A percentile compares a stretch with the other conserved stretches of the same genome.
These are phyloP conservation scores for Lunasporangiospora selenospora DNA, from an alignment of 192 early-diverging fungal species.

Conservation along the genomic window DNA sequence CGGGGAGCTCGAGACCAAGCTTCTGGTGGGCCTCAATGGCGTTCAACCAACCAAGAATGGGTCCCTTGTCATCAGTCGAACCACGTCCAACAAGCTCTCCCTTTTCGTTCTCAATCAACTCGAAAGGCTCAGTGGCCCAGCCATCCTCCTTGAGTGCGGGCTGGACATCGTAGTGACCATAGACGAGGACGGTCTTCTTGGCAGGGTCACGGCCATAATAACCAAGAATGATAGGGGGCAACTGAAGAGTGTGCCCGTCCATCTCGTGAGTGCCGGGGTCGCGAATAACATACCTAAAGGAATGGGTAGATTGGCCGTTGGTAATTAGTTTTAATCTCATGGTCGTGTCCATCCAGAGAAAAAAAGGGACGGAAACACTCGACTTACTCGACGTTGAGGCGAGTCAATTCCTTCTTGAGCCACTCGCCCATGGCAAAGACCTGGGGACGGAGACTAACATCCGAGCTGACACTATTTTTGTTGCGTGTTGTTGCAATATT, in stretches of 20 bases:
- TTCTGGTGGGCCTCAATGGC: conserved; percentile 94
- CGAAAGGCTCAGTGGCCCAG: conserved; percentile 94
- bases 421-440: conserved; percentile 93
- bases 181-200: conserved; percentile 97
- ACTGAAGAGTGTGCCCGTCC: conserved; percentile 77
- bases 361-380: neutral
- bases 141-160: conserved; percentile 86
- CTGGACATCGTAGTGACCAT: conserved; percentile 99
- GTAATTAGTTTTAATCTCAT: too few species aligned
- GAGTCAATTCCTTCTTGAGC: conserved; percentile 76
- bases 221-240: conserved; percentile 93
- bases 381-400: conserved; percentile 64
- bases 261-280: conserved; percentile 86
- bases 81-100: conserved; percentile 91
- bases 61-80: conserved; percentile 97
- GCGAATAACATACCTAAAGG: conserved; percentile 58
- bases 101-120: conserved; percentile 83
- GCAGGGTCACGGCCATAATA: conserved; percentile 87
- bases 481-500: neutral
- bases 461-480: conserved; percentile 71
- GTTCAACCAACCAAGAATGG: conserved; percentile 97
- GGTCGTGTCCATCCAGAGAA: too few species aligned
- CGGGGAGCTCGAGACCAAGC: conserved; percentile 88
- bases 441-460: conserved; percentile 74
- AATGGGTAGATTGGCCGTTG: neutral